Evolutionary conservation across 2,329 filamentous ascomycete species (phyloP), one percentile per base, ranked within the genome.

Genomic region (Dothidotthia symphoricarpi): DNA sequence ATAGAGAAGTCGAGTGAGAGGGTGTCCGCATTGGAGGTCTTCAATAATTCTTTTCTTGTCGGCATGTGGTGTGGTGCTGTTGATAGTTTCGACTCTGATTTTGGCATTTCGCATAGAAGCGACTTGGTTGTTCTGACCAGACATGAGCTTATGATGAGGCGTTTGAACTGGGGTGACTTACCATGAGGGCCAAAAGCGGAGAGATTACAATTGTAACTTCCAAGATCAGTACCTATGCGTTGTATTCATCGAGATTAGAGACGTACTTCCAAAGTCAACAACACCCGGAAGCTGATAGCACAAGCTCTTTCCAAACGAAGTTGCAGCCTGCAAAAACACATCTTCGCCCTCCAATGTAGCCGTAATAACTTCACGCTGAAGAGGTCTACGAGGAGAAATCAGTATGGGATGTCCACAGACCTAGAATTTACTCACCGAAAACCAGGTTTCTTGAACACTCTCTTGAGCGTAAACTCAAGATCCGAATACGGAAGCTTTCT

Each of bases 211-310:
- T 83, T 0, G 89, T 95, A 49, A 95, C 85, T 88, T 44, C 36
- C 41, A 38, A 28, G 14, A 43, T 53, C 33, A 63, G 58, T 34
- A 26, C 19, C 9, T 19, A 28, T 16, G 2, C 5, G 9, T 10
- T 24, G 11, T 12, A n/a, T 27, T 24, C 10, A 17, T n/a, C 15
- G 19, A 22, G 28, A 16, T 16, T 3, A 22, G 19, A 22, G 5
- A 77, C 83, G 59, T 71, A 89, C 86, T 88, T 49, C 91, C 91
- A 64, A 83, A 81, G 57, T 91, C 85, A 39, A 95, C 83, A 22
- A 96, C 82, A 16, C 90, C 90, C 7, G 90, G 90, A 1, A 96
- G 75, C 64, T 96, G 90, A 62, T 91, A 96, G 70, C 91, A 96
- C 36, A 96, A 68, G 59, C 88, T 94, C 68, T 96, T 96, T 28